Conservation (phyloP, 805 yeast species). For the Saccharomycopsis sp. region DNA sequence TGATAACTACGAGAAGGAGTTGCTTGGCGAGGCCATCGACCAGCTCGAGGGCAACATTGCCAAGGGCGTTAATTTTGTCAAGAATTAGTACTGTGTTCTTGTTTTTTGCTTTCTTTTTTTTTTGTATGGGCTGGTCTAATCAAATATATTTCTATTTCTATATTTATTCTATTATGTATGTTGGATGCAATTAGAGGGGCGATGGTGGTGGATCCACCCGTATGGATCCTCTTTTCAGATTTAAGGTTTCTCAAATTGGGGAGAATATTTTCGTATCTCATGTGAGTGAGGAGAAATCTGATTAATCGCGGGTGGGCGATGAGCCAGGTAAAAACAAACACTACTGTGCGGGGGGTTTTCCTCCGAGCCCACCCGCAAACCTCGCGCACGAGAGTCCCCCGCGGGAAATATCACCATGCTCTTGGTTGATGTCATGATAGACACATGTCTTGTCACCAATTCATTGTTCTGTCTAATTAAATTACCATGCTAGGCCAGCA, state of each 20-base stretch:
- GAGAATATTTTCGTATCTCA: neutral
- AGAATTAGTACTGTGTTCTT: constrained; percentile 25
- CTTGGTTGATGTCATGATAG: too few species aligned
- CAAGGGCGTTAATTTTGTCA: constrained; percentile 50
- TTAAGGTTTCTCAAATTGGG: too few species aligned
- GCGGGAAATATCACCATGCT: too few species aligned
- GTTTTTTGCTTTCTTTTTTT: neutral
- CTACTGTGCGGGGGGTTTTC: neutral
- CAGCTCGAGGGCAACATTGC: constrained; percentile 50
- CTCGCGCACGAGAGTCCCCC: too few species aligned
- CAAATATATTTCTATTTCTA: neutral
- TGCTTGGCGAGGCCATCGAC: constrained; percentile 47
- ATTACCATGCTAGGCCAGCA: too few species aligned
- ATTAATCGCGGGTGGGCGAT: neutral
- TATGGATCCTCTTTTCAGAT: too few species aligned
- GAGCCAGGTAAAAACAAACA: neutral
- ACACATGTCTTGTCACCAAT: too few species aligned
- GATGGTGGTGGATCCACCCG: too few species aligned
- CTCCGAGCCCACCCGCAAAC: too few species aligned
- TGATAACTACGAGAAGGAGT: constrained; percentile 47
- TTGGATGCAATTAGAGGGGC: too few species aligned
- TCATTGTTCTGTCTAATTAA: too few species aligned
- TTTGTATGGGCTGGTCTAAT: neutral
- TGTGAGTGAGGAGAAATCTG: neutral
- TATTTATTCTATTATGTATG: neutral